Evolutionary conservation across 768 basidiomycete species (phyloP).

Genomic region (Suillus luteus): DNA sequence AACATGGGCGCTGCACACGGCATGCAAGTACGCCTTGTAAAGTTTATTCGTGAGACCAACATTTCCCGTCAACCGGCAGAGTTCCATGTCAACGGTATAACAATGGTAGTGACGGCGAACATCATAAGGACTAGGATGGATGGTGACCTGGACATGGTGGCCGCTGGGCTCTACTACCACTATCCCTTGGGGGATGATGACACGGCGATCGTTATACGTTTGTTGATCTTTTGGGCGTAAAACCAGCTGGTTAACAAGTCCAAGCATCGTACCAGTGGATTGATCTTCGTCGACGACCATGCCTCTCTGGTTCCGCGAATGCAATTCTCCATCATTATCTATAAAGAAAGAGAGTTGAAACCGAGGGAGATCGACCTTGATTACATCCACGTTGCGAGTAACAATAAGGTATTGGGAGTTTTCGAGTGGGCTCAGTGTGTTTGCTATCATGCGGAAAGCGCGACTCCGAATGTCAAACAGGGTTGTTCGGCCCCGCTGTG

Average conservation of each 20-base stretch:
- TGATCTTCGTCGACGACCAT: constrained; percentile 42
- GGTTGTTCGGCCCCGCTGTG: not conserved
- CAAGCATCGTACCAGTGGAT: constrained; percentile 42
- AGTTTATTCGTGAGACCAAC: constrained; percentile 25
- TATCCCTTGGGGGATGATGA: constrained; percentile 17
- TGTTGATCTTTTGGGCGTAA: constrained; percentile 28
- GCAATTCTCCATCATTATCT: constrained; percentile 27
- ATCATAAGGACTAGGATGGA: not conserved
- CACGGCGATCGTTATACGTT: constrained; percentile 5
- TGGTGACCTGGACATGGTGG: constrained; percentile 5
- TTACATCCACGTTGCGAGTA: constrained; percentile 19
- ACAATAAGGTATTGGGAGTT: constrained; percentile 19
- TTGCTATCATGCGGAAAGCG: constrained; percentile 23
- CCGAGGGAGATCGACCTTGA: constrained; percentile 34
- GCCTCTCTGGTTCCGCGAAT: constrained; percentile 39
- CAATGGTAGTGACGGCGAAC: constrained; percentile 18
- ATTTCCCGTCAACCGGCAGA: constrained; percentile 29
- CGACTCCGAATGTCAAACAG: constrained; percentile 24
- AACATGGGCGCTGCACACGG: constrained; percentile 35
- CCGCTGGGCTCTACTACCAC: not conserved
- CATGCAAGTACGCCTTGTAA: constrained; percentile 43
- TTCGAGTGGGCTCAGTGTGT: constrained; percentile 19
- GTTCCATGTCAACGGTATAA: constrained; percentile 28
- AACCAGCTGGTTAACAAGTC: constrained; percentile 39
- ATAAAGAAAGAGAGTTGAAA: constrained; percentile 40